Evolutionary conservation across 331 rosid species (phyloP), one percentile per base, ranked within the genome.

Genomic region (Acacia pycnantha): DNA sequence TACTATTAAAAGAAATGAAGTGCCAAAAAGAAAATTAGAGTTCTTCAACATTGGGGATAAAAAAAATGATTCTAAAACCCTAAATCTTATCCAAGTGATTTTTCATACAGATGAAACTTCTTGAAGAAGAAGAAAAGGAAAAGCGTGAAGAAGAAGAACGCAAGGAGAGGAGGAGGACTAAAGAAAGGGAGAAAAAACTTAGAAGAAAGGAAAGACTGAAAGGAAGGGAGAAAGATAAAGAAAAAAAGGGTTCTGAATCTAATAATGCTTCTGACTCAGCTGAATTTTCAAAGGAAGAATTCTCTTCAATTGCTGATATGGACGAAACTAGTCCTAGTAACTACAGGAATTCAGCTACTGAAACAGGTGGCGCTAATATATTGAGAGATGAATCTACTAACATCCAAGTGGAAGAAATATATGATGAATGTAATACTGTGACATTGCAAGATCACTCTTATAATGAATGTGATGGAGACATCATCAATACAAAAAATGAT

Each of bases 131-230:
- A 88, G 98, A 93, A 86, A 90, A 89, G 86, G 98, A 93, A 85
- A 94, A 93, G 66, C 97, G 97, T 48, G 97, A 94, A 91, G 98
- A 94, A 88, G 94, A 94, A 89, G 97, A 92, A 85, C 95, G 97
- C 80, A 94, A 87, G 82, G 98, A 94, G 89, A 90, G 97, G 83
- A 94, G 89, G 81, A 88, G 93, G 87, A 67, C 89, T 77, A 94
- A 93, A 88, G 98, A 94, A 84, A 88, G 92, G 84, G 97, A 91
- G 88, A 94, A 93, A 83, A 94, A 93, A 74, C 87, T 91, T 71
- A 82, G 98, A 81, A 93, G 98, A 77, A 94, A 93, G 87, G 98
- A 94, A 78, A 89, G 97, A 72, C 83, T 93, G 79, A 94, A 93
- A 85, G 97, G 92, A 88, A 94, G 93, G 88, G 98, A 90, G 61